Conservation (phyloP, 2,329 filamentous ascomycete genomes). For the Botrytis fabae region DNA sequence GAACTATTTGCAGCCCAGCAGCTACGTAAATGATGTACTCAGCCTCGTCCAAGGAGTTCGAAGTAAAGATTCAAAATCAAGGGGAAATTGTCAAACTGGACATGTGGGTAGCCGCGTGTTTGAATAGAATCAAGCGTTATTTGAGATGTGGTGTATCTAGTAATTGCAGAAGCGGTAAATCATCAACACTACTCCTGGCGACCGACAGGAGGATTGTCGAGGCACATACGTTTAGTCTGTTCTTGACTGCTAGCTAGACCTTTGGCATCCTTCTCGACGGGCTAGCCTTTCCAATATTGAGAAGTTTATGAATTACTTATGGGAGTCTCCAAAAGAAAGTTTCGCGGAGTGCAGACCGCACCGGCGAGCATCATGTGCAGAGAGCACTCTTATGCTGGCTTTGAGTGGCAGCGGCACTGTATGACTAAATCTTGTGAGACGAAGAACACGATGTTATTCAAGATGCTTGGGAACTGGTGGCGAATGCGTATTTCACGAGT, state of each 20-base stretch:
- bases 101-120: constrained; percentile 5
- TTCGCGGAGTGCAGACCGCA: not conserved
- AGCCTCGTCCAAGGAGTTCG: not conserved
- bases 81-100: constrained; percentile 9
- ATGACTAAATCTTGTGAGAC: constrained; percentile 8
- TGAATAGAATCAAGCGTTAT: constrained; percentile 8
- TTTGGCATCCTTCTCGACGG: not conserved
- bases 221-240: not conserved
- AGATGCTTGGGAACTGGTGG: constrained; percentile 8
- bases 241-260: not conserved
- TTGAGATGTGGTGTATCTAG: constrained; percentile 1
- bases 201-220: not conserved
- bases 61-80: not conserved
- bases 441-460: constrained; percentile 4
- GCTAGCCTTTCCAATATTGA: not conserved
- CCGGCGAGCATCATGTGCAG: not conserved
- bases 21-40: not conserved
- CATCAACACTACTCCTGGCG: not conserved
- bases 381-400: not conserved
- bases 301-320: not conserved
- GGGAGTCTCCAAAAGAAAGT: not conserved
- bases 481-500: constrained; percentile 2
- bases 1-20: not conserved
- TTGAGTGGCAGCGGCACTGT: not conserved
- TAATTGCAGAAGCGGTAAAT: not conserved